Conservation (phyloP, 2,329 filamentous ascomycete genomes). For the Fusarium keratoplasticum region DNA sequence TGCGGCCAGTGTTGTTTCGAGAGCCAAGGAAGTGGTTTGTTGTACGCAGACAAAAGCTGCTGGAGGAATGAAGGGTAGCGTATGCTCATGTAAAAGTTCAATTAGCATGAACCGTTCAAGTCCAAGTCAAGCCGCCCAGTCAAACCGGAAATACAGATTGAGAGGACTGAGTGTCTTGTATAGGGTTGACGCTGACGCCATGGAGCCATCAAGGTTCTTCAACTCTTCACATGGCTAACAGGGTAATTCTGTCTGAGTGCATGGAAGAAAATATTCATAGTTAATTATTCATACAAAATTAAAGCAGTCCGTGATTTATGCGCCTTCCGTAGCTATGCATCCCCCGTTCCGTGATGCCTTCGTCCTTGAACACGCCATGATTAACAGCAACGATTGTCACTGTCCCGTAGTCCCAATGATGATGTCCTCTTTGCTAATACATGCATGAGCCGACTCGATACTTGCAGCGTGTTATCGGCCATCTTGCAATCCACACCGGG, state of each 20-base stretch:
- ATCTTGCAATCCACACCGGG: not conserved
- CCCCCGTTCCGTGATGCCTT: not conserved
- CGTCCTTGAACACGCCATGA: not conserved
- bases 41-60: slow-evolving; percentile 24
- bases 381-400: too few relatives aligned
- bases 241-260: not conserved
- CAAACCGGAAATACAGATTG: not conserved
- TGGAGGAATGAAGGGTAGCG: not conserved
- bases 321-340: not conserved
- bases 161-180: not conserved
- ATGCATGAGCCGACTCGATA: too few relatives aligned
- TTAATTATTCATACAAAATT: not conserved
- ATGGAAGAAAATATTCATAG: not conserved
- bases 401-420: too few relatives aligned
- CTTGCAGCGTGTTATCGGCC: not conserved
- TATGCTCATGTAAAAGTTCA: too few relatives aligned
- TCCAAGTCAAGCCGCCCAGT: not conserved
- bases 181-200: not conserved
- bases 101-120: not conserved
- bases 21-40: slow-evolving; percentile 9
- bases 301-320: not conserved
- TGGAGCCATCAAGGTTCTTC: not conserved
- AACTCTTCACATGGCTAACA: not conserved
- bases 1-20: fast-evolving
- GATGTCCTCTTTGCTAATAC: too few relatives aligned